phyloP scores from a whole-genome alignment of 768 basidiomycete species.

The Phanerodontia chrysosporium region DNA sequence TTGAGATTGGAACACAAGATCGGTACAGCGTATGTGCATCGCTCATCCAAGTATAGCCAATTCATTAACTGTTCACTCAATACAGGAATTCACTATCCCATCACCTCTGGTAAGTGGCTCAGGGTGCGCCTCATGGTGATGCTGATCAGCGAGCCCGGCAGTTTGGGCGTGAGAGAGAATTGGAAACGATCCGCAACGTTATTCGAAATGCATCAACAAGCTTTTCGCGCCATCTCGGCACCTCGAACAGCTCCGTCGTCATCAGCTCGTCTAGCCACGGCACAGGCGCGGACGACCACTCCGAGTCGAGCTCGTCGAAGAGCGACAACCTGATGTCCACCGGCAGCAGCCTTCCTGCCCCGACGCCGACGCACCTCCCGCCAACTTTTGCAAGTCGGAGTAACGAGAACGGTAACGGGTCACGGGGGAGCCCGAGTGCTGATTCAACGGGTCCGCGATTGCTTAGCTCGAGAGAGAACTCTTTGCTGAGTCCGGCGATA shows the following conservation, averaged over 20 bases:
- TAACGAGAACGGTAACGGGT: conserved; percentile 2
- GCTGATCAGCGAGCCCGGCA: conserved; percentile 17
- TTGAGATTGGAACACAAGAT: conserved; percentile 64
- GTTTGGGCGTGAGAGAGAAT: conserved; percentile 71
- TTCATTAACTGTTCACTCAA: not conserved
- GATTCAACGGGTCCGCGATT: not conserved
- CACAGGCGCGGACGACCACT: conserved; percentile 11
- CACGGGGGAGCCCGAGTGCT: not conserved
- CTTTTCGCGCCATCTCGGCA: conserved; percentile 51
- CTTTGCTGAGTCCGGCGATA: conserved; percentile 24
- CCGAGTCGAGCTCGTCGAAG: conserved; percentile 11
- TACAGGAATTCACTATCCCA: conserved; percentile 67
- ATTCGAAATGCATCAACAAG: conserved; percentile 48
- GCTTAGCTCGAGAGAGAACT: conserved; percentile 12
- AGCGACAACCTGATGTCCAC: conserved; percentile 7
- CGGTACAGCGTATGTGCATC: conserved; percentile 50
- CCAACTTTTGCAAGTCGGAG: not conserved
- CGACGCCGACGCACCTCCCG: not conserved
- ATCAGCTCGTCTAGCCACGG: conserved; percentile 33
- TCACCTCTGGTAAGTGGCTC: conserved; percentile 48
- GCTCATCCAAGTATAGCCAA: not conserved
- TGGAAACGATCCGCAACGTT: conserved; percentile 63
- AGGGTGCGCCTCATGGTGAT: not conserved
- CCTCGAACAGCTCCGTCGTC: conserved; percentile 37
- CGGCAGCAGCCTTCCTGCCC: conserved; percentile 3